These are phyloP conservation scores for Solanum etuberosum DNA, from an alignment of 257 asterid genomes.

Conservation along the genomic window DNA sequence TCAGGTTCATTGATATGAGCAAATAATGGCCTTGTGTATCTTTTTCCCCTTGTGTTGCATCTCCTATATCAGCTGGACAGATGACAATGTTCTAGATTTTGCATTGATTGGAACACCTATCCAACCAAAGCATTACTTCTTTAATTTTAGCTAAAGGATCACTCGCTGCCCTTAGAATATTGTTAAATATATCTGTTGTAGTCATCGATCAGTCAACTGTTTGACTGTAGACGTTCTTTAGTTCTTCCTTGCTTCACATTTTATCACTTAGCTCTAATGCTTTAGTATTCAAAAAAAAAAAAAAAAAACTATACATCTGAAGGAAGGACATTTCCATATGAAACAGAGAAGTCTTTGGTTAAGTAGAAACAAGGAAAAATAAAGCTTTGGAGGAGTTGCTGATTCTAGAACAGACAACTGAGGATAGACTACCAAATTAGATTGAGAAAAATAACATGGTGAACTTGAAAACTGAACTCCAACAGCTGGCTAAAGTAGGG, in stretches of 20 bases:
- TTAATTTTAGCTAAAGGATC: background rate
- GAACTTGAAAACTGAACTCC: background rate
- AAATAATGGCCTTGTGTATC: background rate
- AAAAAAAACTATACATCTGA: background rate
- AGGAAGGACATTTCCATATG: background rate
- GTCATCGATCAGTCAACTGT: background rate
- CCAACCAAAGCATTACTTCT: background rate
- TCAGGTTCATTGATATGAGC: background rate
- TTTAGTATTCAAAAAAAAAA: background rate
- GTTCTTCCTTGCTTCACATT: background rate
- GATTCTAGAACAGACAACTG: too few species aligned
- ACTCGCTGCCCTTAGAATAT: background rate
- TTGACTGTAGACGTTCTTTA: background rate
- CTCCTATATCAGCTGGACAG: slow-evolving; percentile 40
- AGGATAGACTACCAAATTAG: too few species aligned
- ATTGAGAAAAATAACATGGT: background rate
- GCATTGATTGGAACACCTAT: slow-evolving; percentile 31
- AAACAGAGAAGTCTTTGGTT: background rate
- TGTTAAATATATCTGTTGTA: background rate
- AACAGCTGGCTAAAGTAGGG: background rate
- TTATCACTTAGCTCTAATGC: too few species aligned
- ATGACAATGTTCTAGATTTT: slow-evolving; percentile 19
- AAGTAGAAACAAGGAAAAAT: background rate
- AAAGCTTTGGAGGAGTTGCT: background rate
- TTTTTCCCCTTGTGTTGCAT: slow-evolving; percentile 16